Conservation (phyloP, 2,329 filamentous ascomycete species). For the Tolypocladium album region DNA sequence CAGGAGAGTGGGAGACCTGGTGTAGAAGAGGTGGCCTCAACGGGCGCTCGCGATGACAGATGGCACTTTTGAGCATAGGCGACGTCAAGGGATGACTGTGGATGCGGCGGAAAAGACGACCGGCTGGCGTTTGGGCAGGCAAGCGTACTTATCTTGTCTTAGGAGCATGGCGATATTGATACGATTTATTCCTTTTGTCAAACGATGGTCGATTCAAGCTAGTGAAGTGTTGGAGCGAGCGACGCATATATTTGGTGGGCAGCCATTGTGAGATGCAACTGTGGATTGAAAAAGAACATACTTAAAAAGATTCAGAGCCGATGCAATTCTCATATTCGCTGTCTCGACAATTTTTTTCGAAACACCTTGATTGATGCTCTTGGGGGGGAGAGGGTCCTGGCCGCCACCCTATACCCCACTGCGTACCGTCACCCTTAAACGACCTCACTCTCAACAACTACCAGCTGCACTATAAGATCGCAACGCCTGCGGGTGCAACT, state of each 20-base stretch:
- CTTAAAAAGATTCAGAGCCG: too few species aligned
- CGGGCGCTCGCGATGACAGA: neutral
- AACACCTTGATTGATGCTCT: neutral
- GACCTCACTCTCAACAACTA: neutral
- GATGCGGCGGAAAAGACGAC: neutral
- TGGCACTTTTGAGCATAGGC: neutral
- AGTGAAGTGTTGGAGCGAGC: neutral
- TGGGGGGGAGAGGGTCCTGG: neutral
- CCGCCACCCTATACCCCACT: neutral
- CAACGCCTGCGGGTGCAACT: neutral
- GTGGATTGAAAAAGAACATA: too few species aligned
- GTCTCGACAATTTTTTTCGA: neutral
- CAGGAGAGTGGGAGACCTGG: neutral
- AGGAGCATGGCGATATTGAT: conserved; percentile 22
- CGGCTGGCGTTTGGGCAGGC: conserved; percentile 19
- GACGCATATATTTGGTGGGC: too few species aligned
- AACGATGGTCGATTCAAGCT: neutral
- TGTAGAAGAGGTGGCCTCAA: neutral
- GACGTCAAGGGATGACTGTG: neutral
- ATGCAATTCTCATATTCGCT: neutral
- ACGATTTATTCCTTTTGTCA: conserved; percentile 13
- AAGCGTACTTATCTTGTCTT: conserved; percentile 14
- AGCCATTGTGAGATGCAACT: too few species aligned
- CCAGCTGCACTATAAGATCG: neutral
- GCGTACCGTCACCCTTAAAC: too few species aligned